Conservation (phyloP, 2,329 filamentous ascomycete species). For the Paecilomyces formosus region DNA sequence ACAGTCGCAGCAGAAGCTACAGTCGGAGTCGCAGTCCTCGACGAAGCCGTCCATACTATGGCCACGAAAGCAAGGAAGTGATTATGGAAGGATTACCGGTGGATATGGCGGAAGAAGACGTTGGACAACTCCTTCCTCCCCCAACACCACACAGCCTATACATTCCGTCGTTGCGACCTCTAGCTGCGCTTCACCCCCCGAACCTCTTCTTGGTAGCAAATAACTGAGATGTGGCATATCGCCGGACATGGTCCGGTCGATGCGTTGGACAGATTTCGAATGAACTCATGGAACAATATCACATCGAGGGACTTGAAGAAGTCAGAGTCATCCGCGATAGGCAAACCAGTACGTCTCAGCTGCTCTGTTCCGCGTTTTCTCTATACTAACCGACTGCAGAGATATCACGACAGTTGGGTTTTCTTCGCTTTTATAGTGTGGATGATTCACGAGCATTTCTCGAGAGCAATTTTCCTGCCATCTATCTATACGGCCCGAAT, state of each 20-base stretch:
- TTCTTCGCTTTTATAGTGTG: conserved; percentile 46
- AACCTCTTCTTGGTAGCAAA: conserved; percentile 19
- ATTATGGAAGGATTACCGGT: conserved; percentile 44
- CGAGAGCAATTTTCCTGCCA: conserved; percentile 43
- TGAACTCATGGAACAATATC: conserved; percentile 47
- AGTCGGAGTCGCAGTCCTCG: conserved; percentile 26
- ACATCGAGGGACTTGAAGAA: conserved; percentile 48
- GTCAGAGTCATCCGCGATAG: conserved; percentile 52
- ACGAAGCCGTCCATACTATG: conserved; percentile 30
- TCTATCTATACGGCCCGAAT: conserved; percentile 43
- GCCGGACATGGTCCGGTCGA: conserved; percentile 23
- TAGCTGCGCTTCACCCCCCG: conserved; percentile 11
- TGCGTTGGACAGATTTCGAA: conserved; percentile 45
- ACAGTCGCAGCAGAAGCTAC: conserved; percentile 24
- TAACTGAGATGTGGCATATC: conserved; percentile 34
- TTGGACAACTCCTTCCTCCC: conserved; percentile 33
- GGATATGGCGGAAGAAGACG: conserved; percentile 45
- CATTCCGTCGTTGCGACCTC: conserved; percentile 3
- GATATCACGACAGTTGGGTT: conserved; percentile 49
- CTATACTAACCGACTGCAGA: conserved; percentile 29
- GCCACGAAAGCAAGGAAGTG: conserved; percentile 41
- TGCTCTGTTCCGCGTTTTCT: neutral
- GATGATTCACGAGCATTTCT: conserved; percentile 46
- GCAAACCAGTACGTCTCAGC: conserved; percentile 43
- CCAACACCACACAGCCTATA: conserved; percentile 9